These are phyloP conservation scores for Scheffersomyces ergatensis DNA, from an alignment of 805 yeast genomes.

Conservation along the genomic window DNA sequence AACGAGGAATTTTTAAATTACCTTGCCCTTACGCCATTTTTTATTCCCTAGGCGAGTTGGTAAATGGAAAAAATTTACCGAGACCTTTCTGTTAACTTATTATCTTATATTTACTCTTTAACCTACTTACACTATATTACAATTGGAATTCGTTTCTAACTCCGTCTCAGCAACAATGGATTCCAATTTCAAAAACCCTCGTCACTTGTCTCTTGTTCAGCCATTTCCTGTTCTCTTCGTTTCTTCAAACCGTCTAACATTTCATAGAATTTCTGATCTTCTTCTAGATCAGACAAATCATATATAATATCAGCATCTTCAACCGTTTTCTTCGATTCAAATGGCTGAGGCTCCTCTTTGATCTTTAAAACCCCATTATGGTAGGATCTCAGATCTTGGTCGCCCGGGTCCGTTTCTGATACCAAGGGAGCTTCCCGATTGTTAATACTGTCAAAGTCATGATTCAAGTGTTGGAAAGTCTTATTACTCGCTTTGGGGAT, in stretches of 20 bases:
- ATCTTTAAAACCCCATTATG: background rate
- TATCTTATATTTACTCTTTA: too few species aligned
- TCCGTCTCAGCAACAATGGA: too few species aligned
- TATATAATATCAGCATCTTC: conserved; percentile 16
- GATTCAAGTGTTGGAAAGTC: background rate
- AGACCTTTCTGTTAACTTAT: too few species aligned
- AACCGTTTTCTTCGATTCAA: conserved; percentile 1
- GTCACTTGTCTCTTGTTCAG: too few species aligned
- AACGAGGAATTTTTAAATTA: too few species aligned
- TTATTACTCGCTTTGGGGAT: background rate
- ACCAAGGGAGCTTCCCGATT: too few species aligned
- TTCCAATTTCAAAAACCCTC: too few species aligned
- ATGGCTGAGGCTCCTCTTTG: background rate
- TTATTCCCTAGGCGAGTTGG: too few species aligned
- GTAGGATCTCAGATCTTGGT: background rate
- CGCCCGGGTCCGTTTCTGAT: background rate
- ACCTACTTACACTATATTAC: too few species aligned
- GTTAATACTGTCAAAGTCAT: background rate
- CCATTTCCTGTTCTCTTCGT: background rate
- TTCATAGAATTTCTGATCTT: conserved; percentile 12
- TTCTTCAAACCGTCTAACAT: conserved; percentile 7
- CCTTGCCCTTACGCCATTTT: too few species aligned
- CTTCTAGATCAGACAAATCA: conserved; percentile 21
- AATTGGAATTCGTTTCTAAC: too few species aligned
- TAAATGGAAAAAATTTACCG: too few species aligned